A percentile compares a stretch with the other conserved stretches of the same genome.
phyloP scores from a whole-genome alignment of 257 asterid species.

The Solanum ahanhuiri region DNA sequence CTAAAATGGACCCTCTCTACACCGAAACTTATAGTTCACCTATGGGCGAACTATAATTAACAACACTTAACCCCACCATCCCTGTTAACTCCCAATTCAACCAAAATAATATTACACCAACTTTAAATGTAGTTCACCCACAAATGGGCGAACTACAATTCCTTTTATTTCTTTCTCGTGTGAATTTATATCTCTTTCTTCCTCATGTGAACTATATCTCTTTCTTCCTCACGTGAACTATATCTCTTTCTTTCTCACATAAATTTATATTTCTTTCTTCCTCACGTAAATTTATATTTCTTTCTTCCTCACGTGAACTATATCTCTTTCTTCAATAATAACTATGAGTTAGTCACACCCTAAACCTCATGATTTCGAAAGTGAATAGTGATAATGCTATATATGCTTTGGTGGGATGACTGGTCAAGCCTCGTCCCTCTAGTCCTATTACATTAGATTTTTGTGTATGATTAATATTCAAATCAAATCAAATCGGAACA shows the following conservation, averaged over 20 bases:
- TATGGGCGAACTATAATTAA: not conserved
- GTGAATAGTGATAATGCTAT: not conserved
- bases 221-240: no score
- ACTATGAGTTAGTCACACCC: not conserved
- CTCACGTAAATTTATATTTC: no score
- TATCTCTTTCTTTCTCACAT: no score
- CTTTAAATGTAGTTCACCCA: not conserved
- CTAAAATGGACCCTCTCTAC: not conserved
- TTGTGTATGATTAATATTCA: no score
- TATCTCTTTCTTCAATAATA: not conserved
- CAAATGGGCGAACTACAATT: not conserved
- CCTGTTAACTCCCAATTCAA: not conserved
- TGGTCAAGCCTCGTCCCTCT: not conserved
- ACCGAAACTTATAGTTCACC: no score
- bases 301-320: no score
- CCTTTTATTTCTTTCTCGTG: no score
- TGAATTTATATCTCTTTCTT: no score
- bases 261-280: no score
- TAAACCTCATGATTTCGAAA: not conserved
- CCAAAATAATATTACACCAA: not conserved
- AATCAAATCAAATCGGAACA: not conserved
- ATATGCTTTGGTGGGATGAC: not conserved
- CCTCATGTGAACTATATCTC: no score
- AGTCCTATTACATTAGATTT: not conserved
- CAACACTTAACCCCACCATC: not conserved